Evolutionary conservation across 208 protist genomes (phyloP).

Genomic region (Kentomonas sorsogonicus): DNA sequence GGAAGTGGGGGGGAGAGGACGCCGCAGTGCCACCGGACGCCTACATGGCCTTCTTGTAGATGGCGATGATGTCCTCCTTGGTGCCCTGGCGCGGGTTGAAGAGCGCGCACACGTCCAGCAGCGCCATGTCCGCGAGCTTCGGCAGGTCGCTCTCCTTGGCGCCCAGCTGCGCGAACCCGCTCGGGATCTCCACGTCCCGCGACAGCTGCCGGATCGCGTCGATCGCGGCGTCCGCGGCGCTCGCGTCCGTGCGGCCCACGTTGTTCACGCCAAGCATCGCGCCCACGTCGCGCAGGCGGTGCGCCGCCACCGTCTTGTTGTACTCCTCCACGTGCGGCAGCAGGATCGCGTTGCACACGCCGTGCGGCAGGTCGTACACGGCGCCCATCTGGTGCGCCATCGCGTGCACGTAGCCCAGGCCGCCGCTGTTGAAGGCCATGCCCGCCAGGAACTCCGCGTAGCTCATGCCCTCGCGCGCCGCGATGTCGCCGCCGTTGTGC

Average conservation of each 20-base stretch:
- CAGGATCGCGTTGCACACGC: slow-evolving; percentile 84
- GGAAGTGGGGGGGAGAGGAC: not conserved
- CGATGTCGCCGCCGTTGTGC: slow-evolving; percentile 34
- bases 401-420: slow-evolving; percentile 85
- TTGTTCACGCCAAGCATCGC: slow-evolving; percentile 39
- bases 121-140: slow-evolving; percentile 40
- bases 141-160: slow-evolving; percentile 46
- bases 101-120: slow-evolving; percentile 40
- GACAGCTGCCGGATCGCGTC: slow-evolving; percentile 43
- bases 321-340: slow-evolving; percentile 74
- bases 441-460: slow-evolving; percentile 81
- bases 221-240: slow-evolving; percentile 48
- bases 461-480: slow-evolving; percentile 76
- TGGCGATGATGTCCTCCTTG: slow-evolving; percentile 42
- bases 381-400: slow-evolving; percentile 87
- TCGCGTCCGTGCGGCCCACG: slow-evolving; percentile 27
- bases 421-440: slow-evolving; percentile 90
- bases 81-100: slow-evolving; percentile 53
- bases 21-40: not conserved
- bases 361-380: slow-evolving; percentile 81
- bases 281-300: slow-evolving; percentile 55
- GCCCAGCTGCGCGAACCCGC: slow-evolving; percentile 50
- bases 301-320: slow-evolving; percentile 46
- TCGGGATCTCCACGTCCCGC: slow-evolving; percentile 44
- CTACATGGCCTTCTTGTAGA: slow-evolving; percentile 42